phyloP scores from a whole-genome alignment of 176 grass and related monocot genomes.

The Triticum monococcum region DNA sequence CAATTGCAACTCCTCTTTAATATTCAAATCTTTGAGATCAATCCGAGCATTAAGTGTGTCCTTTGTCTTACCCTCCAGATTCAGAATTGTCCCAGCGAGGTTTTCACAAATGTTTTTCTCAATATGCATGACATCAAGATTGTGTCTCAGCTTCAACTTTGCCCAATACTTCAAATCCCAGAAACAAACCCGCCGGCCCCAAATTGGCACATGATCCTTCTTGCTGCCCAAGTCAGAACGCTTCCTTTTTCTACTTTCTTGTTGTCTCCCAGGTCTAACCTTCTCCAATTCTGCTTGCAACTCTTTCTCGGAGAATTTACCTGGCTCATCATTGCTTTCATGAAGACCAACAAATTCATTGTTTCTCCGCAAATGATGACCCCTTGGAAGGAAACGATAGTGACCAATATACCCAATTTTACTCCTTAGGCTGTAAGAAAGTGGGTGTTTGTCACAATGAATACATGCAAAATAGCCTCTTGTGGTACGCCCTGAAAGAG shows the following conservation, averaged over 20 bases:
- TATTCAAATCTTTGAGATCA: conserved; percentile 16
- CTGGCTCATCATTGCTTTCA: not conserved
- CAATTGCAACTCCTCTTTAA: conserved; percentile 19
- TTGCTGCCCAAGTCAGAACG: not conserved
- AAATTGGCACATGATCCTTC: not conserved
- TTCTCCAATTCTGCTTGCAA: not conserved
- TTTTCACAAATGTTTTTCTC: conserved; percentile 34
- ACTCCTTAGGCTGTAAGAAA: not conserved
- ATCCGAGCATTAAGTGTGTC: conserved; percentile 15
- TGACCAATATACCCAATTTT: conserved; percentile 30
- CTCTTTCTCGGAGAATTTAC: not conserved
- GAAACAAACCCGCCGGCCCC: not conserved
- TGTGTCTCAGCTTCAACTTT: conserved; percentile 6
- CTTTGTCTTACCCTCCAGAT: conserved; percentile 20
- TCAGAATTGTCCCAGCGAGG: not conserved
- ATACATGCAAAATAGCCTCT: conserved; percentile 21
- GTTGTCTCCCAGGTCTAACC: not conserved
- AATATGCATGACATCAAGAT: conserved; percentile 36
- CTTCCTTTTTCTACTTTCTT: not conserved
- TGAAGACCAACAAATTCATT: not conserved
- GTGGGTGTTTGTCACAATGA: conserved; percentile 9
- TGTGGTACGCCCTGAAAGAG: conserved; percentile 11
- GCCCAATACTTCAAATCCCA: conserved; percentile 25
- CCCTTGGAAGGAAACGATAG: not conserved
- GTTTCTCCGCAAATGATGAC: not conserved